Evolutionary conservation across 306 rosid species (phyloP).

Genomic region (Echinosophora koreensis): DNA sequence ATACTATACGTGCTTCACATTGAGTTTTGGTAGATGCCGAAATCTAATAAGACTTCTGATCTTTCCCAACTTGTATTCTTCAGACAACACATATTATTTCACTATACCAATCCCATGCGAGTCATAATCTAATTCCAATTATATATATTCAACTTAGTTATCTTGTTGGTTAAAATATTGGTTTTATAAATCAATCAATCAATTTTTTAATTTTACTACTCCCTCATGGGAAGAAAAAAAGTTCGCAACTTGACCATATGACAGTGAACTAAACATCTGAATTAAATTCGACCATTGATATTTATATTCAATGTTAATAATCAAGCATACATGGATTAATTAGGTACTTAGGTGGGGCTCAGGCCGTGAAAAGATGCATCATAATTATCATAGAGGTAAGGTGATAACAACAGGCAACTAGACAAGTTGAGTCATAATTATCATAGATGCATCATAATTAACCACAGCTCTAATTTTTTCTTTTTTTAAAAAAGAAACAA

Average conservation of each 20-base stretch:
- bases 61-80: background rate
- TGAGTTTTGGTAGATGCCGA: background rate
- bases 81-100: background rate
- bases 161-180: background rate
- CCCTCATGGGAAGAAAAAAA: background rate
- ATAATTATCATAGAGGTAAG: background rate
- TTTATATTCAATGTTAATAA: background rate
- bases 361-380: background rate
- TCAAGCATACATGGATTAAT: too few relatives aligned
- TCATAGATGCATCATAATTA: too few relatives aligned
- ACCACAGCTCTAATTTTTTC: too few relatives aligned
- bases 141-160: background rate
- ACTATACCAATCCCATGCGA: background rate
- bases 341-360: background rate
- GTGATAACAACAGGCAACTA: background rate
- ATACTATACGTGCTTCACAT: background rate
- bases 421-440: constrained; percentile 28
- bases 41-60: constrained; percentile 30
- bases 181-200: background rate
- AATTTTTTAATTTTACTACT: too few relatives aligned
- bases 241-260: background rate
- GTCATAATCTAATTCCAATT: background rate
- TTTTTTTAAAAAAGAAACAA: too few relatives aligned
- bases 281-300: background rate
- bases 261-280: background rate